Evolutionary conservation across 2,329 filamentous ascomycete species (phyloP), one percentile per base, ranked within the genome.

Genomic region (Rutstroemia sydowiana): DNA sequence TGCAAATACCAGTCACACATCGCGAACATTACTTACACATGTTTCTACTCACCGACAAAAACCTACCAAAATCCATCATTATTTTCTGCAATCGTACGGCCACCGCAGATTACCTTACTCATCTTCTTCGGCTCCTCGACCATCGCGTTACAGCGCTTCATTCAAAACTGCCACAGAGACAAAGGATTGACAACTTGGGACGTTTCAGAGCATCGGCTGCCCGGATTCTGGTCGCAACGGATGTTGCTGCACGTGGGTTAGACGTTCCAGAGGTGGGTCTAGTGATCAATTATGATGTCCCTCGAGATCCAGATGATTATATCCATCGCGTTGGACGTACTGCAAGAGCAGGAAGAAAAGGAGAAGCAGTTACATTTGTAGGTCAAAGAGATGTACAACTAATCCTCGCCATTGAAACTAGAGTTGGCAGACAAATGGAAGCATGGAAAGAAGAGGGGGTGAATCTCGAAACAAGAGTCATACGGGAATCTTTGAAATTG

Each of bases 281-380:
- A 14, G 93, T 98, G 2, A 74, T 98, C 65, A 97, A 98, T 70
- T 98, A 91, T 70, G 93, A 98, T 66, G 82, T 98, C 1, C 93
- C 93, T 0, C 83, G 92, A n/a, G 89, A 96, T 65, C 89, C 92
- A 3, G 91, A 96, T 67, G 92, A 96, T 70, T 98, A 98, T 68
- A 93, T 98, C 59, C 93, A 98, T 72, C 83, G 93, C 11, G 92
- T 96, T 46, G 93, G 93, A 68, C 85, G 93, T 70, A 98, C 93
- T 11, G 93, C 93, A 3, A 84, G 93, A 78, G 93, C 93, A 0
- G 93, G 93, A 0, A 80, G 90, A 41, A 77, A 76, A 48, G 93
- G 93, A 63, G 85, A 90, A 58, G 83, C 87, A 5, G 82, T 96
- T 14, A 95, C 88, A 2, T 81, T 98, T 61, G 85, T 98, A 2